These are phyloP conservation scores for Beauveria sp. DNA, from an alignment of 2,329 filamentous ascomycete genomes.

Conservation along the genomic window DNA sequence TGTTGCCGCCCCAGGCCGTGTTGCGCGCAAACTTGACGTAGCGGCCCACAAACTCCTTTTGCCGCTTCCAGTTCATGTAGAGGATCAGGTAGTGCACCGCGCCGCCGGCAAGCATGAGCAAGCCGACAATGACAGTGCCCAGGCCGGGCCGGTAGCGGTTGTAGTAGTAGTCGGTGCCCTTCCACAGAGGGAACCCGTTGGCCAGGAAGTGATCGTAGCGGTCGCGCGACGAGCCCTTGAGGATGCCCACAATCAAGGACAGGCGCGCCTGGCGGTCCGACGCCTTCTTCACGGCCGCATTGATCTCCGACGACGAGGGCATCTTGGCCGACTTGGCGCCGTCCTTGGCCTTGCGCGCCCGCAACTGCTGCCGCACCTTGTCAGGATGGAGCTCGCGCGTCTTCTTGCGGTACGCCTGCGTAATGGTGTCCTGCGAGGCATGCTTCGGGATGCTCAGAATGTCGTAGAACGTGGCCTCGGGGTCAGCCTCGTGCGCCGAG, in stretches of 20 bases:
- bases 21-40: conserved; percentile 87
- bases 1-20: conserved; percentile 83
- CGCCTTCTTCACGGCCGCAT: conserved; percentile 71
- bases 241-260: conserved; percentile 78
- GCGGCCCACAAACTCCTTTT: conserved; percentile 82
- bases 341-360: conserved; percentile 56
- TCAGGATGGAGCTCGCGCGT: conserved; percentile 81
- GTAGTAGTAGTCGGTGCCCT: conserved; percentile 98
- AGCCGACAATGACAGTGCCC: conserved; percentile 71
- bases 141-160: conserved; percentile 84
- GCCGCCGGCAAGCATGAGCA: conserved; percentile 78
- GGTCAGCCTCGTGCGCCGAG: conserved; percentile 64
- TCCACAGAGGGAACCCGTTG: conserved; percentile 94
- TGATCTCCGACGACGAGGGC: conserved; percentile 67
- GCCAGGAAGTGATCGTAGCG: conserved; percentile 91
- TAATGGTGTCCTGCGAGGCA: conserved; percentile 80
- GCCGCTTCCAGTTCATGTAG: conserved; percentile 80
- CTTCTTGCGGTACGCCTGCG: conserved; percentile 88
- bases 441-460: conserved; percentile 70
- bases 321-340: conserved; percentile 61
- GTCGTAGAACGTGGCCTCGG: conserved; percentile 84
- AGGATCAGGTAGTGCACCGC: conserved; percentile 80
- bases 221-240: conserved; percentile 70
- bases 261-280: conserved; percentile 77
- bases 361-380: conserved; percentile 84